A percentile compares a stretch with the other conserved stretches of the same genome.
phyloP scores from a whole-genome alignment of 2,329 filamentous ascomycete genomes.

The Diaporthe amygdali region DNA sequence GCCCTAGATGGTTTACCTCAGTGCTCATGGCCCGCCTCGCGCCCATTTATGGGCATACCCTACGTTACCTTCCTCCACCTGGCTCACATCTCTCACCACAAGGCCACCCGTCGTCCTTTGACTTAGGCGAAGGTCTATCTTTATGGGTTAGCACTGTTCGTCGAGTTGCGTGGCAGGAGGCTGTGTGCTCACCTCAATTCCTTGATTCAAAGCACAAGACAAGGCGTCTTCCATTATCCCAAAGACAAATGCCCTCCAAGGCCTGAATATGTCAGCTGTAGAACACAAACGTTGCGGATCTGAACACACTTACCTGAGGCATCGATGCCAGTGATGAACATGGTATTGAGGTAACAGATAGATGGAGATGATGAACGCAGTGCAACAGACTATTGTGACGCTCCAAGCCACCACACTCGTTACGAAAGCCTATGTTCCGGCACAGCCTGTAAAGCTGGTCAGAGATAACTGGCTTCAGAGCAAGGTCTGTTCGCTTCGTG shows the following conservation, averaged over 20 bases:
- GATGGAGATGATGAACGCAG: too few species aligned
- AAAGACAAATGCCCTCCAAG: too few species aligned
- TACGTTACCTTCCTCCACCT: not conserved
- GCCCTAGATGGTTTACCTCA: not conserved
- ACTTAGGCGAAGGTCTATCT: not conserved
- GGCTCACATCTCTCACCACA: too few species aligned
- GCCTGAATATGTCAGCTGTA: too few species aligned
- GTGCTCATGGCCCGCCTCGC: not conserved
- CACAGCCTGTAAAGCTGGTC: too few species aligned
- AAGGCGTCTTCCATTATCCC: not conserved
- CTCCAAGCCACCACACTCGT: not conserved
- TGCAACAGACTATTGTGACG: not conserved
- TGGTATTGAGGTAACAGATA: too few species aligned
- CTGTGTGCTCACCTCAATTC: not conserved
- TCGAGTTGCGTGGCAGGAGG: too few species aligned
- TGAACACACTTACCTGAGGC: too few species aligned
- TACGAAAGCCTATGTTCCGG: not conserved
- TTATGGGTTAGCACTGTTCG: not conserved
- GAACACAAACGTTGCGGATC: too few species aligned
- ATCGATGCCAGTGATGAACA: too few species aligned
- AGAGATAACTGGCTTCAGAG: too few species aligned
- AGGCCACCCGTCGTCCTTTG: not conserved
- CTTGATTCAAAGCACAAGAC: not conserved
- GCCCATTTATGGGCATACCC: not conserved
- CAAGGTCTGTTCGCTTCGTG: too few species aligned